Evolutionary conservation across 805 yeast species (phyloP), one percentile per base, ranked within the genome.

Genomic region (Komagataella ulmi): DNA sequence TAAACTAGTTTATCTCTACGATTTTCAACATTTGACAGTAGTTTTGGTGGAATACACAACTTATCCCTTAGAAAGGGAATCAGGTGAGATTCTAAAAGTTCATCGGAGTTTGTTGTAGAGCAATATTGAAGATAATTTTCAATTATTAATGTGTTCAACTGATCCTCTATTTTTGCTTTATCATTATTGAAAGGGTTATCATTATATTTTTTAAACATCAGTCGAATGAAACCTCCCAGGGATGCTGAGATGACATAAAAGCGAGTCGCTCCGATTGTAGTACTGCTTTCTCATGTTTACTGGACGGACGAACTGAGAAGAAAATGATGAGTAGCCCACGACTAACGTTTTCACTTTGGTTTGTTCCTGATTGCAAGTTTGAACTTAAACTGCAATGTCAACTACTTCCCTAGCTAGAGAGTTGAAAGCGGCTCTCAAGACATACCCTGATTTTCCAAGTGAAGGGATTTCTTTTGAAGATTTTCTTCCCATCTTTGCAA

Each of bases 391-490:
- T 21, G n/a, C 30, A 44, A 45, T 48, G 50, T 24, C 51, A 57
- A 61, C 67, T 46, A 52, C 57, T 17, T 56, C 55, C 19, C 49
- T 64, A 51, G 76, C 79, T 3, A 62, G 58, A 10, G 82, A 79
- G 54, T 65, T 79, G 53, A 78, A 72, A 60, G 68, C 73, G 19
- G 79, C 83, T 52, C 63, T 79, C 45, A 77, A 74, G 56, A 96
- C 88, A 66, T 91, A 86, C 75, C 96, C 91, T 57, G 88, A 93
- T 72, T 93, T 93, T 74, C 99, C 99, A 45, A 65, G 79, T 53
- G 86, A 87, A 71, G 99, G 99, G 10, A 80, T 93, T 56, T 72
- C 93, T 44, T 93, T 93, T 61, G 98, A 93, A 72, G 99, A 93
- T 69, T 91, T 93, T 66, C 75, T 93, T 63, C 99, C 99, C 49